Percentiles rank a stretch among this genome's conserved stretches.
phyloP scores from a whole-genome alignment of 495 filamentous ascomycete genomes.

The Jackrogersella multiformis region DNA sequence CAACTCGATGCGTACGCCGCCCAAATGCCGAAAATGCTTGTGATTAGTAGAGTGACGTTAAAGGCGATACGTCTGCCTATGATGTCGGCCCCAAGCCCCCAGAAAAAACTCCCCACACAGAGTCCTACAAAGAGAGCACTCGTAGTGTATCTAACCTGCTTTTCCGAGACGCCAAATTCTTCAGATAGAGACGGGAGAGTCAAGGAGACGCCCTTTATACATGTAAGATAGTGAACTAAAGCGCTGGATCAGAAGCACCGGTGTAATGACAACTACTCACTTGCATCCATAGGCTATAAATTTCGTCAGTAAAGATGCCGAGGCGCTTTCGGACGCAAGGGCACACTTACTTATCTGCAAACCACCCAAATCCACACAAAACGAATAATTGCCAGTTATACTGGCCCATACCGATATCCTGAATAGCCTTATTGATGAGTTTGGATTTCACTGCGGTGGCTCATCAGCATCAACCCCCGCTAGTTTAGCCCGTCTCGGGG shows the following conservation, averaged over 20 bases:
- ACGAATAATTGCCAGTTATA: slow-evolving; percentile 89
- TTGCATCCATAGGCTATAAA: slow-evolving; percentile 61
- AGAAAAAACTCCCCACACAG: slow-evolving; percentile 77
- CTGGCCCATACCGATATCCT: slow-evolving; percentile 87
- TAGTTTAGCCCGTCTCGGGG: background rate
- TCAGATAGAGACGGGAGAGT: slow-evolving; percentile 74
- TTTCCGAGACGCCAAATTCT: slow-evolving; percentile 68
- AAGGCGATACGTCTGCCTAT: slow-evolving; percentile 78
- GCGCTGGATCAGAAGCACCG: slow-evolving; percentile 1
- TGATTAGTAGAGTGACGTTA: slow-evolving; percentile 76
- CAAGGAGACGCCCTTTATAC: slow-evolving; percentile 74
- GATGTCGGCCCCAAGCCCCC: slow-evolving; percentile 81
- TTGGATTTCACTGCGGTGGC: slow-evolving; percentile 59
- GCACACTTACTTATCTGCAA: slow-evolving; percentile 62
- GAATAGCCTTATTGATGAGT: slow-evolving; percentile 77
- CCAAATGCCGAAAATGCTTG: slow-evolving; percentile 74
- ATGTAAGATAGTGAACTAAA: slow-evolving; percentile 31
- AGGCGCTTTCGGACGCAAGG: background rate
- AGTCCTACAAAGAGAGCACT: slow-evolving; percentile 67
- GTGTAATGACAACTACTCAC: slow-evolving; percentile 42
- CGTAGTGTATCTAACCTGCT: slow-evolving; percentile 62
- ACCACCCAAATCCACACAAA: slow-evolving; percentile 83
- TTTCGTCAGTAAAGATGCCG: slow-evolving; percentile 16
- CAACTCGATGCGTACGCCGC: slow-evolving; percentile 75
- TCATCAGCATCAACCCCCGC: slow-evolving; percentile 35